Base-by-base conservation (phyloP, 345 rosid genomes). In the Streptanthus diversifolius region DNA sequence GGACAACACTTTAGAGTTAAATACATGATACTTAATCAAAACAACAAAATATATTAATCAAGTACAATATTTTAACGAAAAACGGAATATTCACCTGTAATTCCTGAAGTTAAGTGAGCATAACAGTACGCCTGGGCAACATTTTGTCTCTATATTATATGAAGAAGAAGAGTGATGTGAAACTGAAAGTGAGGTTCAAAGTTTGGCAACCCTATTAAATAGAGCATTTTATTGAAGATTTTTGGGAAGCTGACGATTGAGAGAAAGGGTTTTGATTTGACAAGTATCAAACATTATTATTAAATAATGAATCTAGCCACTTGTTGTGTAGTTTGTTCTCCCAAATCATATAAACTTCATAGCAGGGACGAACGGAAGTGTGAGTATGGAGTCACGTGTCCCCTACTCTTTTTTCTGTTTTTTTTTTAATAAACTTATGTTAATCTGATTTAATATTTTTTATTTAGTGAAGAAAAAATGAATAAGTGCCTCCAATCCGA, bases 41-140 rank as follows among this genome's bases (percentile, higher is more conserved):
- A 59, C 6, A 3, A 5, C 24, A 60, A 29, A 52, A 21, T 40
- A 29, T 18, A 60, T 8, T 8, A 35, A 35, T 35, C 3, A 9
- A 35, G 12, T 35, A 8, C 39, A 9, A 35, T 5, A 57, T 11
- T 48, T 39, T 19, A 58, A 25, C 10, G 27, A 5, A 7, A 30
- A 14, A 45, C 4, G 1, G 17, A 56, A 59, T 5, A 22, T 0
- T 72, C 69, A 88, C 90, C 88, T 84, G 57, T 83, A 72, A 36
- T 36, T 63, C 71, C 71, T 71, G 45, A 83, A 80, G 49, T 82
- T 79, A 69, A 79, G 59, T 58, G 93, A 86, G 53, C 93, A 84
- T 18, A 83, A 79, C 5, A 88, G 80, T 66, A 82, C 78, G 24
- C 84, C 66, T 63, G 87, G 87, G 79, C 57, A 87, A 74, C 92